A percentile compares a stretch with the other conserved stretches of the same genome.
These are phyloP conservation scores for Salix suchowensis DNA, from an alignment of 345 rosid species.

Conservation along the genomic window DNA sequence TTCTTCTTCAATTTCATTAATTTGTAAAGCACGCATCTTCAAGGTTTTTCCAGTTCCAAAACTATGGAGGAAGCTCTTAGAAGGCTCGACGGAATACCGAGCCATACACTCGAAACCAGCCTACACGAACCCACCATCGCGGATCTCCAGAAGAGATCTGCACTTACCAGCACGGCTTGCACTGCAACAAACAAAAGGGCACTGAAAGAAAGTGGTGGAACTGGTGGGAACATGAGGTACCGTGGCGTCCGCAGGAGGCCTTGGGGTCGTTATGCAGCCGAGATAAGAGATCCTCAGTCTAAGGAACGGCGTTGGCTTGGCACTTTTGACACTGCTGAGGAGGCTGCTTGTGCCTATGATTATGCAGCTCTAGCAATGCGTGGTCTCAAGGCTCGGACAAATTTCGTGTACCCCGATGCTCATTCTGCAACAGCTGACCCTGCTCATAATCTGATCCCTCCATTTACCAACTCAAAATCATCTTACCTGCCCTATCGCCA, in stretches of 20 bases:
- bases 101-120: slow-evolving; percentile 12
- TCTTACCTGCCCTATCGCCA: slow-evolving; percentile 17
- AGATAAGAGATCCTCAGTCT: slow-evolving; percentile 85
- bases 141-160: slow-evolving; percentile 14
- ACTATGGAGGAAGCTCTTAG: slow-evolving; percentile 67
- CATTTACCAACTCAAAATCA: slow-evolving; percentile 33
- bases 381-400: slow-evolving; percentile 85
- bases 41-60: background rate
- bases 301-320: slow-evolving; percentile 97
- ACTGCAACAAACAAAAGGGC: slow-evolving; percentile 32
- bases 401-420: slow-evolving; percentile 57
- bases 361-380: slow-evolving; percentile 88
- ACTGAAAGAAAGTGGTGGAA: slow-evolving; percentile 26
- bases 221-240: slow-evolving; percentile 50
- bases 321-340: slow-evolving; percentile 97
- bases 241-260: slow-evolving; percentile 95
- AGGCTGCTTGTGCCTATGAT: slow-evolving; percentile 96
- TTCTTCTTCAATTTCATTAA: background rate
- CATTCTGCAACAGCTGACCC: background rate
- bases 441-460: slow-evolving; percentile 11
- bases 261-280: slow-evolving; percentile 99
- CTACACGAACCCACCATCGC: slow-evolving; percentile 7
- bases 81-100: slow-evolving; percentile 33
- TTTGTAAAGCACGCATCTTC: background rate
- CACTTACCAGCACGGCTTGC: slow-evolving; percentile 11